Evolutionary conservation across 176 grass and related monocot species (phyloP).

Genomic region (Paspalum notatum): DNA sequence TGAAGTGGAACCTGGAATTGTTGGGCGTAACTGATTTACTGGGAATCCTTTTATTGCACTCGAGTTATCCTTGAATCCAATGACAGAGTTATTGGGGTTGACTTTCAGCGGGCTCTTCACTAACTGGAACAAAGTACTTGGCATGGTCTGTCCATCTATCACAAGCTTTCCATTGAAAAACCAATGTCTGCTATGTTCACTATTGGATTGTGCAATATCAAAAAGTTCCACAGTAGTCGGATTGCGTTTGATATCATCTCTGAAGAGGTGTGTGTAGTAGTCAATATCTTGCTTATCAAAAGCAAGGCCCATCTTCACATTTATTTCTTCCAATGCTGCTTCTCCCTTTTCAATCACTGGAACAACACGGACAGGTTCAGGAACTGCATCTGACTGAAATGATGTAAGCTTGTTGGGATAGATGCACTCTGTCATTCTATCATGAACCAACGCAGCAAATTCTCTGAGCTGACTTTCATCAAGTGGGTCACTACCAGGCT

Average conservation of each 20-base stretch:
- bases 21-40: slow-evolving; percentile 72
- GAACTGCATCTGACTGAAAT: slow-evolving; percentile 61
- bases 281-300: slow-evolving; percentile 95
- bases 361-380: slow-evolving; percentile 65
- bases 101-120: slow-evolving; percentile 85
- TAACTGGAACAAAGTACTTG: slow-evolving; percentile 75
- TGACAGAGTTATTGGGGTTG: slow-evolving; percentile 82
- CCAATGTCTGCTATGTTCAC: slow-evolving; percentile 91
- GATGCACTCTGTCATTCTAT: slow-evolving; percentile 92
- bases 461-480: slow-evolving; percentile 63
- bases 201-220: slow-evolving; percentile 92
- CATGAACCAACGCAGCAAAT: slow-evolving; percentile 74
- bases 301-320: slow-evolving; percentile 83
- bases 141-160: slow-evolving; percentile 77
- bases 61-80: slow-evolving; percentile 93
- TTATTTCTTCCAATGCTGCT: slow-evolving; percentile 91
- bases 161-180: slow-evolving; percentile 88
- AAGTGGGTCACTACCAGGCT: slow-evolving; percentile 55
- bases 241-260: slow-evolving; percentile 84
- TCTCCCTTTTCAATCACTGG: slow-evolving; percentile 74
- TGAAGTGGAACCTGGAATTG: slow-evolving; percentile 53
- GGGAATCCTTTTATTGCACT: slow-evolving; percentile 83
- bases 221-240: slow-evolving; percentile 89
- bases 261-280: slow-evolving; percentile 83
- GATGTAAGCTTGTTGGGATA: slow-evolving; percentile 72